Base-by-base conservation (phyloP, 371 early-diverging fungal genomes). In the Apophysomyces ossiformis region DNA sequence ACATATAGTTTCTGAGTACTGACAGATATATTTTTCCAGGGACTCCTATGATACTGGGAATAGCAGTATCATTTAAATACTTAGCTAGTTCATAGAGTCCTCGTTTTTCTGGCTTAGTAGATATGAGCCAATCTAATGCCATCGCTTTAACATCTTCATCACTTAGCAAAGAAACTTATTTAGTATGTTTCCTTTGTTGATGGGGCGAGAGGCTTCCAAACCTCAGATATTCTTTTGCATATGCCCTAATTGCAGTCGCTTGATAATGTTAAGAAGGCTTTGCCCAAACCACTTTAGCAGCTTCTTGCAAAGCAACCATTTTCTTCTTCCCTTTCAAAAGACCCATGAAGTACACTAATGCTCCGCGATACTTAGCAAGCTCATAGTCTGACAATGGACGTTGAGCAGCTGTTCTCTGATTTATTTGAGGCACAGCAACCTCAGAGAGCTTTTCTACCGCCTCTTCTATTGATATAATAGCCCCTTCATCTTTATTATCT, bases 111-210 rank as follows among this genome's bases (percentile, higher is more conserved):
- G 43, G 4, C 43, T 43, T 43, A 0, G 5, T 43, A 1, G 43
- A 43, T 2, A 43, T 9, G 43, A 43, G 5, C 58, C 64, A 58
- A 5, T 35, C 21, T 21, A n/a, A n/a, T 4, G 35, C 64, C 0
- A 41, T 13, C 13, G 13, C 41, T 13, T n/a, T 44, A 7, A 57
- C 36, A 57, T 64, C 58, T n/a, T 57, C 38, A 58, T 64, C 64
- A 46, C 13, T 46, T 26, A 64, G 45, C 13, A 58, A 4, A 1
- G 64, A 64, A 13, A 16, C 4, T 41, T 45, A 1, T 15, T 64
- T 64, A 12, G 16, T 32, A 44, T 59, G 65, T 11, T 59, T 58
- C 13, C 59, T 38, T 44, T 65, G 65, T 8, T 37, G 58, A n/a
- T 58, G 47, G 5, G 47, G 59, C 37, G 65, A 3, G 7, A 58